These are phyloP conservation scores for Xanthoparmelia taractica DNA, from an alignment of 495 filamentous ascomycete genomes.

Conservation along the genomic window DNA sequence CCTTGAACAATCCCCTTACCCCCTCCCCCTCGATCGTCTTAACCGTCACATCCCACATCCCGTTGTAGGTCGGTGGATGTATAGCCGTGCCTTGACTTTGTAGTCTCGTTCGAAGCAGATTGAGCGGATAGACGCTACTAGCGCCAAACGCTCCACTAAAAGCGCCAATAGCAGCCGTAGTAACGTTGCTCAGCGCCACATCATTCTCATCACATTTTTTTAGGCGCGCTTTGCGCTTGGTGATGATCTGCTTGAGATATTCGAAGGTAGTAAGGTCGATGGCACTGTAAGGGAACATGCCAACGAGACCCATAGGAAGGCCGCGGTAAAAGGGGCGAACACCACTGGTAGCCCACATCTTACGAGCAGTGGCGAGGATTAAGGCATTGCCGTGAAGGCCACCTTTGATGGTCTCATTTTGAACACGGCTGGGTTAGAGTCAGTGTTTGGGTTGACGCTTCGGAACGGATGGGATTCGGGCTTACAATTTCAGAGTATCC, in stretches of 20 bases:
- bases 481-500: conserved; percentile 93
- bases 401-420: conserved; percentile 84
- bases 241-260: conserved; percentile 69
- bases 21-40: conserved; percentile 81
- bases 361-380: conserved; percentile 69
- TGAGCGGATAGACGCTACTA: conserved; percentile 89
- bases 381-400: conserved; percentile 79
- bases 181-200: conserved; percentile 68
- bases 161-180: conserved; percentile 77
- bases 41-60: conserved; percentile 76
- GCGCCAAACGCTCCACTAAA: conserved; percentile 88
- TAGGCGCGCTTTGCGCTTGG: conserved; percentile 59
- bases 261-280: conserved; percentile 96
- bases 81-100: conserved; percentile 90
- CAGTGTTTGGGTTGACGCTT: conserved; percentile 20
- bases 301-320: conserved; percentile 80
- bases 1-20: conserved; percentile 81
- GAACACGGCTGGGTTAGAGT: conserved; percentile 57
- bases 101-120: conserved; percentile 85
- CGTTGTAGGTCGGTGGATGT: conserved; percentile 83
- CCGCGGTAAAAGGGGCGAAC: conserved; percentile 80
- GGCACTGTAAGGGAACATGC: conserved; percentile 96
- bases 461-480: neutral
- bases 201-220: conserved; percentile 75
- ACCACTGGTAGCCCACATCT: conserved; percentile 73